Evolutionary conservation across 352 stramenopile species (phyloP).

Genomic region (Phytophthora syringae): DNA sequence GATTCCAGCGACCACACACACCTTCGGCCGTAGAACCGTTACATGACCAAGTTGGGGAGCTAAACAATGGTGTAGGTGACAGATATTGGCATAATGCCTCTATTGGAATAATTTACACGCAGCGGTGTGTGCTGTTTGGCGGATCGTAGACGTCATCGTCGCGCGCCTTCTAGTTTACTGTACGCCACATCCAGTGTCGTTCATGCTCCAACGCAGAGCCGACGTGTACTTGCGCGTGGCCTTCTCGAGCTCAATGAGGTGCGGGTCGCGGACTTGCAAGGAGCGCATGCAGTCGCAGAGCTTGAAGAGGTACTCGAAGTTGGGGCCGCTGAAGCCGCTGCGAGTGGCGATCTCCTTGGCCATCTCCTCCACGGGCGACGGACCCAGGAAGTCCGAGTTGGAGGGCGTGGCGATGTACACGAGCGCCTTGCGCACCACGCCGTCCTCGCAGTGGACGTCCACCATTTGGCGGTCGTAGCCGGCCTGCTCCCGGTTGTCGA

Average conservation of each 20-base stretch:
- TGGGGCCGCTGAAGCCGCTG: constrained; percentile 73
- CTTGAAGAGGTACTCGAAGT: constrained; percentile 87
- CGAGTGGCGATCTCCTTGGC: constrained; percentile 80
- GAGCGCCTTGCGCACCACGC: constrained; percentile 64
- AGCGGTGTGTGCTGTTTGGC: constrained; percentile 10
- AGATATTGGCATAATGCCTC: constrained; percentile 33
- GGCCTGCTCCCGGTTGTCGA: constrained; percentile 87
- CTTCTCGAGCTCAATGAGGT: constrained; percentile 75
- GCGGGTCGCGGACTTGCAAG: constrained; percentile 75
- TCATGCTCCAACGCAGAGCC: constrained; percentile 48
- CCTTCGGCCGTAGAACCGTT: not conserved
- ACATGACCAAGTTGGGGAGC: not conserved
- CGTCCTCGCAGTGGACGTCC: constrained; percentile 80
- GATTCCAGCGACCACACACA: too few relatives aligned
- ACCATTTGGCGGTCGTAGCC: constrained; percentile 85
- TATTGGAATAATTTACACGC: constrained; percentile 57
- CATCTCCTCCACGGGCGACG: constrained; percentile 74
- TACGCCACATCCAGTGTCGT: constrained; percentile 49
- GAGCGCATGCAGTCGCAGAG: constrained; percentile 83
- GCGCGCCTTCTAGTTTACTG: constrained; percentile 50
- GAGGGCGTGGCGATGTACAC: constrained; percentile 87
- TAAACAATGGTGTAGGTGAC: constrained; percentile 7
- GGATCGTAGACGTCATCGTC: constrained; percentile 11
- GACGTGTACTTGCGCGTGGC: constrained; percentile 69
- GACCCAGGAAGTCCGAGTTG: constrained; percentile 88